Evolutionary conservation across 2,329 filamentous ascomycete species (phyloP).

Genomic region (Aspergillus brasiliensis): DNA sequence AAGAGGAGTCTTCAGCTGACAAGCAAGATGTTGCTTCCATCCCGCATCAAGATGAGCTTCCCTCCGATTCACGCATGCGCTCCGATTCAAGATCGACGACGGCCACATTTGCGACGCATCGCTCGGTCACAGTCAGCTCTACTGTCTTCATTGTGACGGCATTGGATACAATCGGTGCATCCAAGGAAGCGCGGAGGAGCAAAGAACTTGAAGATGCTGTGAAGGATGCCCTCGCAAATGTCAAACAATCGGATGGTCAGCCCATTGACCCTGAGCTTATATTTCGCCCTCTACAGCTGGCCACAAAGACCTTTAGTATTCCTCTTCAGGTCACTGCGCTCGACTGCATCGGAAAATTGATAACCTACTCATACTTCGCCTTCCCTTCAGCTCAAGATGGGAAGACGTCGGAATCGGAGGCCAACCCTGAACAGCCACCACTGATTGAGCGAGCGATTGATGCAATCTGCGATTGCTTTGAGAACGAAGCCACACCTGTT

Average conservation of each 20-base stretch:
- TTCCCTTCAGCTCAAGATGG: slow-evolving; percentile 55
- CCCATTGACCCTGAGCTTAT: slow-evolving; percentile 88
- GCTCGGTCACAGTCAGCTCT: slow-evolving; percentile 76
- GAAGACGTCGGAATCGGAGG: slow-evolving; percentile 25
- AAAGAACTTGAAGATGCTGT: slow-evolving; percentile 82
- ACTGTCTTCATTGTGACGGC: slow-evolving; percentile 95
- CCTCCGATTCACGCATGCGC: slow-evolving; percentile 46
- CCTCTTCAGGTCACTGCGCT: slow-evolving; percentile 85
- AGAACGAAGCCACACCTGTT: slow-evolving; percentile 87
- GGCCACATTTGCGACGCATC: slow-evolving; percentile 52
- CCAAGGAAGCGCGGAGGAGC: slow-evolving; percentile 85
- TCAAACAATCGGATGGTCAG: slow-evolving; percentile 79
- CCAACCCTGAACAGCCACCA: slow-evolving; percentile 57
- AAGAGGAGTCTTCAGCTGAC: slow-evolving; percentile 20
- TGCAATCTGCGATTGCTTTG: slow-evolving; percentile 98
- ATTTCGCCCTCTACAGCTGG: slow-evolving; percentile 86
- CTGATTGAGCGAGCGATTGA: slow-evolving; percentile 97
- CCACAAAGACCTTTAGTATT: slow-evolving; percentile 82
- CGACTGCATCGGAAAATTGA: slow-evolving; percentile 98
- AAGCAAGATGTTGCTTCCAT: slow-evolving; percentile 17
- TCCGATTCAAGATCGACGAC: slow-evolving; percentile 65
- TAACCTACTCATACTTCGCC: slow-evolving; percentile 98
- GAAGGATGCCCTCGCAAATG: slow-evolving; percentile 77
- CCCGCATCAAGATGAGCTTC: slow-evolving; percentile 27
- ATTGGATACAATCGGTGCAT: slow-evolving; percentile 85